phyloP scores from a whole-genome alignment of 176 grass and related monocot genomes.

The Pharus latifolius region DNA sequence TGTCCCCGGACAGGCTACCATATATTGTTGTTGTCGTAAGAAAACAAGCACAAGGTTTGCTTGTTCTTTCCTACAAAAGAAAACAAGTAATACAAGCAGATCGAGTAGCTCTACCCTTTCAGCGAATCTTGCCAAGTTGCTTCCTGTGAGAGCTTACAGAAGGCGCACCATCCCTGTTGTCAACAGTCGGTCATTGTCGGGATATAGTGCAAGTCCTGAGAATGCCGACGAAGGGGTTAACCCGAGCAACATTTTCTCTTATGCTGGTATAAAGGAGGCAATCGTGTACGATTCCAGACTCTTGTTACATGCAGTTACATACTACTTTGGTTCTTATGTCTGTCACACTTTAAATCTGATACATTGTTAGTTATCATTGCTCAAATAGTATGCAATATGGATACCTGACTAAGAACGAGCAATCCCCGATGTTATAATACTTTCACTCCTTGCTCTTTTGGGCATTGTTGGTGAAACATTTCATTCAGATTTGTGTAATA shows the following conservation, averaged over 20 bases:
- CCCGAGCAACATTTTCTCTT: slow-evolving; percentile 13
- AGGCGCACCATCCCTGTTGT: neutral
- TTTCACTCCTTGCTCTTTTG: too few relatives aligned
- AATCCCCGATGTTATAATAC: too few relatives aligned
- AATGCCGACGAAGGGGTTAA: slow-evolving; percentile 9
- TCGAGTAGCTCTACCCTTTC: neutral
- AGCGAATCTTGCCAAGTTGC: neutral
- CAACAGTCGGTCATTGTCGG: slow-evolving; percentile 26
- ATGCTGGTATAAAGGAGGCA: neutral
- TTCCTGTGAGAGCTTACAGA: slow-evolving; percentile 3
- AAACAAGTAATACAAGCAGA: too few relatives aligned
- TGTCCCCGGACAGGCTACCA: neutral
- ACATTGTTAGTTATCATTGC: neutral
- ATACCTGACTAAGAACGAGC: too few relatives aligned
- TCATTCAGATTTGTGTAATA: neutral
- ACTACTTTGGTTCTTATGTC: neutral
- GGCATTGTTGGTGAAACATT: neutral
- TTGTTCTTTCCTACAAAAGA: neutral
- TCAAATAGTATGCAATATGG: neutral
- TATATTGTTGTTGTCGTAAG: neutral
- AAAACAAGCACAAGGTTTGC: neutral
- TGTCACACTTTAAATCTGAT: neutral
- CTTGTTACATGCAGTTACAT: neutral
- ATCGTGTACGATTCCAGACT: neutral
- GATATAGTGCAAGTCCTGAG: slow-evolving; percentile 14